Evolutionary conservation across 176 grass and related monocot species (phyloP).

Genomic region (Echinochloa phyllopogon): DNA sequence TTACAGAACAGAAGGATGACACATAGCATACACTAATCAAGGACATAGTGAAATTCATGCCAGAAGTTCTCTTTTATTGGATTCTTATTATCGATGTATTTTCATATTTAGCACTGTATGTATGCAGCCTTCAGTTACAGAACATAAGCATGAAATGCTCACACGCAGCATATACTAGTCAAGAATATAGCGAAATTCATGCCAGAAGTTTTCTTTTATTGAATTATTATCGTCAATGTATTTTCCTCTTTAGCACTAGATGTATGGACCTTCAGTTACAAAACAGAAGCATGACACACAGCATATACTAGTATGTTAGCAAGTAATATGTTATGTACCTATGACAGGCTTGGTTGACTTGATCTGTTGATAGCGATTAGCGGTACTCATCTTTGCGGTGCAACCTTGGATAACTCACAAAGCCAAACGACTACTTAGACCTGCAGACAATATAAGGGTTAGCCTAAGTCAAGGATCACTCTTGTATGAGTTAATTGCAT

Average conservation of each 20-base stretch:
- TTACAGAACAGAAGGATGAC: not conserved
- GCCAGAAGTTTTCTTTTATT: slow-evolving; percentile 23
- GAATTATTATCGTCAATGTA: not conserved
- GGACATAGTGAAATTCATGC: slow-evolving; percentile 5
- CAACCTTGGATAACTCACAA: slow-evolving; percentile 44
- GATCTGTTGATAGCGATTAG: slow-evolving; percentile 50
- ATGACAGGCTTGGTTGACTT: slow-evolving; percentile 55
- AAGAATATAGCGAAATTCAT: slow-evolving; percentile 3
- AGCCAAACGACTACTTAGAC: slow-evolving; percentile 14
- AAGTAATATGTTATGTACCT: slow-evolving; percentile 38
- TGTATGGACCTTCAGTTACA: not conserved
- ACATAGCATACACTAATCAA: not conserved
- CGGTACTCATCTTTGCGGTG: slow-evolving; percentile 54
- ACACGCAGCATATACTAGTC: not conserved
- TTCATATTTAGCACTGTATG: too few species aligned
- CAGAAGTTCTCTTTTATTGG: slow-evolving; percentile 21
- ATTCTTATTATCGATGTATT: not conserved
- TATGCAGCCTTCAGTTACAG: not conserved
- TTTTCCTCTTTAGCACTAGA: not conserved
- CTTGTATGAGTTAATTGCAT: not conserved
- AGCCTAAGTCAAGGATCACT: slow-evolving; percentile 20
- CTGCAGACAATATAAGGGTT: slow-evolving; percentile 33
- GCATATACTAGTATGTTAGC: slow-evolving; percentile 28
- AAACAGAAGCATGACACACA: not conserved
- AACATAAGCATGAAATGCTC: not conserved